Conservation (phyloP, 805 yeast genomes). For the Lachancea fermentati region DNA sequence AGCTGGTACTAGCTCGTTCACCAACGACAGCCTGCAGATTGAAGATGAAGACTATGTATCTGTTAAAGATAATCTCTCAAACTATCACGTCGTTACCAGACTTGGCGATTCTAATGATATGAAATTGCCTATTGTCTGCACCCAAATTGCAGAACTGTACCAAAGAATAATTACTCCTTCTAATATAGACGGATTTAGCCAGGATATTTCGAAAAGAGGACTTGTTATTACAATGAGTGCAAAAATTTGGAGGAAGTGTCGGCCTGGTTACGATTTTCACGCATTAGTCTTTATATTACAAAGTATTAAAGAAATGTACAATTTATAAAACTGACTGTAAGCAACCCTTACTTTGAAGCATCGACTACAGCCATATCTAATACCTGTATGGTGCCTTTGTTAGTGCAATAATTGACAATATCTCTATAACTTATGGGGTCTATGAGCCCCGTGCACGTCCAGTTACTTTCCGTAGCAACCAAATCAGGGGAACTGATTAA, state of each 20-base stretch:
- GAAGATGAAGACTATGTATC: constrained; percentile 12
- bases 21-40: not conserved
- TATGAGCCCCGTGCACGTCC: constrained; percentile 61
- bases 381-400: constrained; percentile 69
- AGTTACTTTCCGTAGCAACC: constrained; percentile 39
- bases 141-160: constrained; percentile 37
- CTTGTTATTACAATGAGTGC: constrained; percentile 42
- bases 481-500: constrained; percentile 40
- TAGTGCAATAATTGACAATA: constrained; percentile 54
- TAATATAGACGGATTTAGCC: constrained; percentile 2
- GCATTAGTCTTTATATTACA: constrained; percentile 41
- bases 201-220: constrained; percentile 9
- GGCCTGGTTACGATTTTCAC: constrained; percentile 39
- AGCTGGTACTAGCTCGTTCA: constrained; percentile 7
- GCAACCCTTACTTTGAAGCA: constrained; percentile 27
- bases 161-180: constrained; percentile 23
- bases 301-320: constrained; percentile 26
- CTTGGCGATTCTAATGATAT: constrained; percentile 44
- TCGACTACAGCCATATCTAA: constrained; percentile 84
- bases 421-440: constrained; percentile 82
- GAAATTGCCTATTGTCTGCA: constrained; percentile 43
- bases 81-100: constrained; percentile 42
- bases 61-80: constrained; percentile 28
- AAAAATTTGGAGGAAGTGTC: constrained; percentile 38
- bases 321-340: not conserved